Base-by-base conservation (phyloP, 2,329 filamentous ascomycete species). In the Epichloe coenophiala region DNA sequence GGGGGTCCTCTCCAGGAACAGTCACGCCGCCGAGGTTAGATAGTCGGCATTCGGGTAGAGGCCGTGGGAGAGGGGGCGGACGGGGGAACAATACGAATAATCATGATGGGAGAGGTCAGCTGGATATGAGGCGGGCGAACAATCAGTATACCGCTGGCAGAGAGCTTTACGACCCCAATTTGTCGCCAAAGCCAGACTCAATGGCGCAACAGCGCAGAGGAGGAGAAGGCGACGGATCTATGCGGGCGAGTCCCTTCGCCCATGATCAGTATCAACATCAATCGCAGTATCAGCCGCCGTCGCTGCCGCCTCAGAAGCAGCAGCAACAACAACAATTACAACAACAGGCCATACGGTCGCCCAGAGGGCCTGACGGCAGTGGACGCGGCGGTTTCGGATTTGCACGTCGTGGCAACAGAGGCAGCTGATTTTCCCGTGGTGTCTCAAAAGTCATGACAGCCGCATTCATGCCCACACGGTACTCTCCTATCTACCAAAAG, bases 331-430 rank as follows among this genome's bases (percentile, higher is more conserved):
- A 27, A 21, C 27, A 46, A 17, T 23, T 85, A 45, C 80, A 83
- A 55, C 75, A 85, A 47, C 80, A 83, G 56, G 78, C 86, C 15
- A 77, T 89, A 53, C 80, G 90, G 55, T 73, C 79, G 60, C 89
- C 90, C 1, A 78, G 79, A 59, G 88, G 88, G 9, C 90, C 90
- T 9, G 86, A 94, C 62, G 76, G 77, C 45, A 86, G 75, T 62
- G 86, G 86, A 52, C 77, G 84, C 60, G 86, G 83, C 51, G 88
- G 88, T 0, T 89, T 89, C 66, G 86, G 84, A 37, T 90, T 93
- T 61, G 77, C 75, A 45, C 73, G 72, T 55, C 76, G 86, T 60
- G 84, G 84, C 55, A 75, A 55, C 54, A 63, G 60, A 52, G 61
- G 59, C 50, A 62, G 61, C 60, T 68, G 66, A 63, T 61, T 11